Percentiles rank a stretch among this genome's conserved stretches.
These are phyloP conservation scores for Thalia dealbata DNA, from an alignment of 176 grass and related monocot species.

Conservation along the genomic window DNA sequence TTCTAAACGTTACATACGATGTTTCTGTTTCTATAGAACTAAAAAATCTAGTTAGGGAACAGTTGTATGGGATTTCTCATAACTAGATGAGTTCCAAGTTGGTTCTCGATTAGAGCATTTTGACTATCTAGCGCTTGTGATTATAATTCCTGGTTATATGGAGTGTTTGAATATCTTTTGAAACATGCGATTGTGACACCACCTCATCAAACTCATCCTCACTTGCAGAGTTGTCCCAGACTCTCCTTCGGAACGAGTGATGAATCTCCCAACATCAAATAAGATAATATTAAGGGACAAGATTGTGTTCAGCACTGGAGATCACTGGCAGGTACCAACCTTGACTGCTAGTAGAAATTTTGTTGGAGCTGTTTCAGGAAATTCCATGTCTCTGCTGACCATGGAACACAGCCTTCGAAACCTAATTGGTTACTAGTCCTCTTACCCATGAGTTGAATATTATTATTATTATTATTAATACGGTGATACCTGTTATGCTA, in stretches of 20 bases:
- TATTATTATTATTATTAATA: too few relatives aligned
- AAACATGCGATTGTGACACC: not conserved
- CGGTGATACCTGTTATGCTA: too few relatives aligned
- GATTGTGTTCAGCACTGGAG: constrained; percentile 78
- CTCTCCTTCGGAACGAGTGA: constrained; percentile 55
- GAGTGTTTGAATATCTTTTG: too few relatives aligned
- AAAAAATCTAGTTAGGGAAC: too few relatives aligned
- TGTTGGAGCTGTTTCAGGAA: constrained; percentile 69
- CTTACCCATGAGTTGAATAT: not conserved
- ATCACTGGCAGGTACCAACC: constrained; percentile 66
- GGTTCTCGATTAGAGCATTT: too few relatives aligned
- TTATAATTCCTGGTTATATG: too few relatives aligned
- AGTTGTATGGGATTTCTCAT: too few relatives aligned
- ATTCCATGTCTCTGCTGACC: constrained; percentile 64
- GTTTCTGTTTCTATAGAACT: too few relatives aligned
- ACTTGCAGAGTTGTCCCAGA: constrained; percentile 52
- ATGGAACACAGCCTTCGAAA: constrained; percentile 63
- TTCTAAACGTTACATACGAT: too few relatives aligned
- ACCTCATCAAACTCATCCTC: not conserved
- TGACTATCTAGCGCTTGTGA: too few relatives aligned
- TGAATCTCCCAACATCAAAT: constrained; percentile 75
- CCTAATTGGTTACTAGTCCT: constrained; percentile 33
- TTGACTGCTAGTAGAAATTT: constrained; percentile 76
- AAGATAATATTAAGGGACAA: constrained; percentile 72
- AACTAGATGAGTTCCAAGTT: too few relatives aligned